Base-by-base conservation (phyloP, 495 filamentous ascomycete species). In the Neurospora sp. region DNA sequence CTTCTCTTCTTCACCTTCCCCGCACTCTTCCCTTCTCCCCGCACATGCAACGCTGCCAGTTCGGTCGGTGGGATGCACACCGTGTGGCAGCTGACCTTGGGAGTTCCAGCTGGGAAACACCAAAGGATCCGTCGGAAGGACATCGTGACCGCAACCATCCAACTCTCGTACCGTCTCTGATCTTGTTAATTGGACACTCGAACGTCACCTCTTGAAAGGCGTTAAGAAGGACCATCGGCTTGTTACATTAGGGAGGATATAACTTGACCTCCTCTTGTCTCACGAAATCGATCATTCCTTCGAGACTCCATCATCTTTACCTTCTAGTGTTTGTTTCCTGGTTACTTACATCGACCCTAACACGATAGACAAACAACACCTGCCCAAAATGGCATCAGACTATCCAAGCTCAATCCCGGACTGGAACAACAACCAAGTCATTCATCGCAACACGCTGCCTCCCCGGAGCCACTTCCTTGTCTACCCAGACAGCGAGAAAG, bases 391-490 rank as follows among this genome's bases (percentile, higher is more conserved):
- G 53, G 8, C 53, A 4, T 61, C 14, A 8, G 8, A n/a, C 16
- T 71, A 22, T 59, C 79, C 79, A 4, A 68, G 45, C 16, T 71
- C 75, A n/a, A 70, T 74, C 7, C 86, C 87, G 0, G 87, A 90
- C 74, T 90, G 88, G 88, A 87, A 84, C 77, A 89, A 90, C 75
- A 83, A 88, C 68, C 75, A 84, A 37, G 83, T 92, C 69, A 83
- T 92, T 74, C 88, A 90, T 73, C 84, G 86, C 70, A 91, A 91
- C 75, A 88, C 86, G 4, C 80, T 91, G 6, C 84, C 86, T 70
- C 85, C 90, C n/a, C 86, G 90, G 20, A 83, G 86, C 17, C 86
- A 90, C 73, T 90, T 89, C 76, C 83, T 87, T 69, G 78, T 88
- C 9, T 85, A 88, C 70, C 69, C 81, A 8, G 77, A 75, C 35